Evolutionary conservation across 164 flowering plant species (phyloP), one percentile per base, ranked within the genome.

Genomic region (Annona squamosa): DNA sequence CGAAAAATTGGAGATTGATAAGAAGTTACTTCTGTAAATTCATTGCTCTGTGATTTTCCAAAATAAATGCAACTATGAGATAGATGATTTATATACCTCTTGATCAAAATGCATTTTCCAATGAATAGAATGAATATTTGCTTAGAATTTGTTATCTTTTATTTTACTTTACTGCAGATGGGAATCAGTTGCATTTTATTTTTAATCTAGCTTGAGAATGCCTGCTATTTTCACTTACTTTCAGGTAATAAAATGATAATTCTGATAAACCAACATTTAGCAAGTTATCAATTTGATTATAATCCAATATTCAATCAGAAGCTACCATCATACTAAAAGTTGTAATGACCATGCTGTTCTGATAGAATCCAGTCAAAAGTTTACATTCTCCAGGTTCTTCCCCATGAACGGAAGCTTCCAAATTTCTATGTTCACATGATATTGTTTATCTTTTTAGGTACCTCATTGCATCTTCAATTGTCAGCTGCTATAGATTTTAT

Each of bases 221-320:
- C 59, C 9, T 16, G 13, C 0, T 52, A 52, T 52, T 52, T 52
- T 52, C 17, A 52, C 59, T 52, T 16, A 52, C 6, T 16, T 52
- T 7, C 13, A 52, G 59, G 59, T 52, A 52, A 52, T 52, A 52
- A 52, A 10, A 52, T 52, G 59, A 52, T 52, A 52, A 7, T 52
- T 52, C 59, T 7, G 59, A 52, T 7, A 52, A 7, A 52, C 13
- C 59, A 52, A 2, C 13, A 4, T 10, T 5, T 10, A 52, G 59
- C 59, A 52, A 52, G 59, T 7, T 7, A 7, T 10, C 59, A 5
- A 66, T 66, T 73, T 45, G 43, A 19, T 67, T 26, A 42, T 2
- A 73, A 67, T 19, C 65, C 71, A 56, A 59, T 67, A n/a, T 42
- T 37, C 6, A 73, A 42, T 65, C 3, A 52, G 59, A 52, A 52